These are phyloP conservation scores for Diplodia sapinea DNA, from an alignment of 2,329 filamentous ascomycete genomes.

Conservation along the genomic window DNA sequence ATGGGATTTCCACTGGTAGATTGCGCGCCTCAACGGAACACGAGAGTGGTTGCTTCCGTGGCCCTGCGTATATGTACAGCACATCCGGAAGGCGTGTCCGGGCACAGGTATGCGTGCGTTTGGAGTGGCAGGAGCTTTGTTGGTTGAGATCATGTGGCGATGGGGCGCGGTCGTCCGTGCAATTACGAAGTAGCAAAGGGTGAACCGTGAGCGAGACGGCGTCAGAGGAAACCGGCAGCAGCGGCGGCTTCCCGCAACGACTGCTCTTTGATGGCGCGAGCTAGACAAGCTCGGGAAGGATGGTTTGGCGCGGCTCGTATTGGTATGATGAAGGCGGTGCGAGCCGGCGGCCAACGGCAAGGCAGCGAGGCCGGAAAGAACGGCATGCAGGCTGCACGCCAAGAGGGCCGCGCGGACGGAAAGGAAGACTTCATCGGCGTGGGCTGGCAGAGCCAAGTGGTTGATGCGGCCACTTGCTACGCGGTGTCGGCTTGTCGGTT, in stretches of 20 bases:
- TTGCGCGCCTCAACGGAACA: no score
- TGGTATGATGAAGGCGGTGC: slow-evolving; percentile 1
- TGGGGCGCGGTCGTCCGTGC: slow-evolving; percentile 18
- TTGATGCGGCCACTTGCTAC: background rate
- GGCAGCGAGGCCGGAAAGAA: slow-evolving; percentile 16
- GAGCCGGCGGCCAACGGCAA: slow-evolving; percentile 8
- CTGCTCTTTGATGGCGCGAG: background rate
- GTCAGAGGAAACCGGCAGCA: background rate
- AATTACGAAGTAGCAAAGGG: slow-evolving; percentile 19
- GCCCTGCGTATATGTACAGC: background rate
- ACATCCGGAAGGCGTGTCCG: background rate
- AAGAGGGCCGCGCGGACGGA: slow-evolving; percentile 22
- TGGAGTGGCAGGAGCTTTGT: background rate
- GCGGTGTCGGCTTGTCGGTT: slow-evolving; percentile 13
- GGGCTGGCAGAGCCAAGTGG: slow-evolving; percentile 4
- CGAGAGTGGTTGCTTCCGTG: background rate
- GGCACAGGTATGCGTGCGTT: background rate
- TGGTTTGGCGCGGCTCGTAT: slow-evolving; percentile 22
- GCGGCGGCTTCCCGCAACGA: background rate
- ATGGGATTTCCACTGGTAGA: no score
- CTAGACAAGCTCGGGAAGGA: slow-evolving; percentile 22
- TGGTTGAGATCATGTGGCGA: background rate
- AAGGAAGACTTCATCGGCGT: slow-evolving; percentile 15
- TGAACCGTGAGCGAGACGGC: slow-evolving; percentile 18
- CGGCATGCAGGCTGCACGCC: slow-evolving; percentile 19